Conservation (phyloP, 306 rosid genomes). For the Elaeagnus macrophylla region DNA sequence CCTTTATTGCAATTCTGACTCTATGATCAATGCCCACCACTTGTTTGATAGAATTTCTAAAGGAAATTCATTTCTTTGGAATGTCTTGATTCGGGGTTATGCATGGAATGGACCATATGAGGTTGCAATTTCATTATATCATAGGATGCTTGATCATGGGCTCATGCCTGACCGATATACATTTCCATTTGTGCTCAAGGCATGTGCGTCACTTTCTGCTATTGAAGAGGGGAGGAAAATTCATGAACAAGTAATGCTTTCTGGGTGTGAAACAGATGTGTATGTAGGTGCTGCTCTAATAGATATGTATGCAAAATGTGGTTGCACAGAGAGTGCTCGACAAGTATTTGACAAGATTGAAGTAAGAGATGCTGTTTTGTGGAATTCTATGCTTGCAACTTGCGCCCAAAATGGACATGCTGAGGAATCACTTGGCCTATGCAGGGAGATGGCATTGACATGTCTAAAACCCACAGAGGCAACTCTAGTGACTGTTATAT, state of each 20-base stretch:
- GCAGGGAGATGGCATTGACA: slow-evolving; percentile 44
- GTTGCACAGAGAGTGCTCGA: slow-evolving; percentile 43
- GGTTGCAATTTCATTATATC: slow-evolving; percentile 44
- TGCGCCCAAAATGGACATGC: slow-evolving; percentile 64
- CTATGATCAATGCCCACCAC: slow-evolving; percentile 38
- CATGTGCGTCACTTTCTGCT: slow-evolving; percentile 60
- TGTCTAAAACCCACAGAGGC: slow-evolving; percentile 57
- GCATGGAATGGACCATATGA: slow-evolving; percentile 75
- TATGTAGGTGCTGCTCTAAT: slow-evolving; percentile 66
- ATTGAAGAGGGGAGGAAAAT: slow-evolving; percentile 53
- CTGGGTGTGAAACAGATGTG: slow-evolving; percentile 60
- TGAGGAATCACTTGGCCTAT: slow-evolving; percentile 39
- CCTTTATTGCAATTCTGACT: slow-evolving; percentile 34
- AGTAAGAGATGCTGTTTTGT: slow-evolving; percentile 56
- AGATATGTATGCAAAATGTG: slow-evolving; percentile 72
- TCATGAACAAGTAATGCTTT: slow-evolving; percentile 39
- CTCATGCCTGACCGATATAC: slow-evolving; percentile 63
- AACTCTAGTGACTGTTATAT: slow-evolving; percentile 50
- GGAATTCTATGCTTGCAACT: slow-evolving; percentile 79
- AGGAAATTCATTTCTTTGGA: slow-evolving; percentile 67
- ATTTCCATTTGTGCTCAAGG: slow-evolving; percentile 69
- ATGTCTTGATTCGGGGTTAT: slow-evolving; percentile 63
- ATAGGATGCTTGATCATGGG: slow-evolving; percentile 43
- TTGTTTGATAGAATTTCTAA: slow-evolving; percentile 57
- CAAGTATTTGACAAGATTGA: slow-evolving; percentile 40